Percentiles rank a stretch among this genome's conserved stretches.
phyloP scores from a whole-genome alignment of 805 yeast genomes.

The Yarrowia hollandica region DNA sequence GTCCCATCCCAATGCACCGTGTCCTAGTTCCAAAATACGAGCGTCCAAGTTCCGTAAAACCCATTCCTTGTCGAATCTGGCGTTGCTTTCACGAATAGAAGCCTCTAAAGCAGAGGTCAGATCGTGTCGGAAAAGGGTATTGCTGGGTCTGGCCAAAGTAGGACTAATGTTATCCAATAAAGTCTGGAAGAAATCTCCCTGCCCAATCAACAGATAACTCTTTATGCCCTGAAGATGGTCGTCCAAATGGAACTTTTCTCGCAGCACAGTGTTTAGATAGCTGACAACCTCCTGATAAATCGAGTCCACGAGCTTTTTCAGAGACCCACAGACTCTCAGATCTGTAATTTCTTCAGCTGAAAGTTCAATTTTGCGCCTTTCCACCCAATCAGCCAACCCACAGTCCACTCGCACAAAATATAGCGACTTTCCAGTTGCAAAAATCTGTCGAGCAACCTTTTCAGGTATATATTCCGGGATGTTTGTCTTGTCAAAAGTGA shows the following conservation, averaged over 20 bases:
- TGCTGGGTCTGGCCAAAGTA: constrained; percentile 60
- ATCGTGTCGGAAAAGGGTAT: constrained; percentile 61
- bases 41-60: constrained; percentile 71
- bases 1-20: constrained; percentile 85
- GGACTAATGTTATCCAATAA: constrained; percentile 57
- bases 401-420: constrained; percentile 65
- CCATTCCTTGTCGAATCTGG: constrained; percentile 42
- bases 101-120: constrained; percentile 64
- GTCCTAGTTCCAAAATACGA: constrained; percentile 69
- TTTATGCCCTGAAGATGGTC: constrained; percentile 63
- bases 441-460: constrained; percentile 37
- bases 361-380: constrained; percentile 34
- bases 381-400: constrained; percentile 64
- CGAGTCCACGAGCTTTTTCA: constrained; percentile 42
- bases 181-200: constrained; percentile 78
- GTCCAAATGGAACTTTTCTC: constrained; percentile 50
- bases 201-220: constrained; percentile 65
- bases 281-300: constrained; percentile 52
- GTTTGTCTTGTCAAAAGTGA: constrained; percentile 35
- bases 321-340: constrained; percentile 30
- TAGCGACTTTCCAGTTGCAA: constrained; percentile 66
- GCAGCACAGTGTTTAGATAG: constrained; percentile 52
- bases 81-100: constrained; percentile 50
- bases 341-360: constrained; percentile 25
- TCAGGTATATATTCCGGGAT: constrained; percentile 46